Evolutionary conservation across 2,329 filamentous ascomycete species (phyloP), one percentile per base, ranked within the genome.

Genomic region (Dryadomyces sulphureus): DNA sequence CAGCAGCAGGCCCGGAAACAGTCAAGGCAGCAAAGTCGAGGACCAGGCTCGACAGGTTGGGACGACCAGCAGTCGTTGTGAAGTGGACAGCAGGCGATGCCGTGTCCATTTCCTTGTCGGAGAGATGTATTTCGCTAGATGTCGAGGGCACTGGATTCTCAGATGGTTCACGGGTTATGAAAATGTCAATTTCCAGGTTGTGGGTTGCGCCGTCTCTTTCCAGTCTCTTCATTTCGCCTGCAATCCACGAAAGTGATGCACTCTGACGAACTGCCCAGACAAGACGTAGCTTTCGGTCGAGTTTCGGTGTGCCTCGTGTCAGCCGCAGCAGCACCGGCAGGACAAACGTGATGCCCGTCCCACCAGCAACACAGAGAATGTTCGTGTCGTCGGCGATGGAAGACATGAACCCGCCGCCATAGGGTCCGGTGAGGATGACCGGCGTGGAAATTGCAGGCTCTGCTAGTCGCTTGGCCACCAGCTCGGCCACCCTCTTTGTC

Each of bases 191-290:
- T n/a, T 51, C 50, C 3, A 48, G 41, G 36, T 57, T 58, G 48
- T 58, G 56, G 22, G 36, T 8, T 8, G 36, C 17, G 19, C 4
- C 8, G 8, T 62, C 63, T 7, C 62, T 61, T 5, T 60, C 61
- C 9, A 82, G 60, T 7, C 65, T 51, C 2, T 68, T 62, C 11
- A 84, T 60, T 56, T 84, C 80, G 16, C 16, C 7, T 4, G 27
- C 11, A 14, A 32, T 32, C 27, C 27, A 32, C 27, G 27, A 32
- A 14, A 32, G 6, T 62, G 55, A 22, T 62, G 59, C 9, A 83
- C 62, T 78, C 80, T 84, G 19, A 66, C 62, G 16, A 75, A 84
- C 65, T 2, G 73, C 71, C 80, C 80, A 84, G 47, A 82, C 63
- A n/a, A 84, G 69, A 53, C 79, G 72, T 2, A 82, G 57, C 49